Evolutionary conservation across 2,329 filamentous ascomycete genomes (phyloP).

Genomic region (Lasiodiplodia theobromae): DNA sequence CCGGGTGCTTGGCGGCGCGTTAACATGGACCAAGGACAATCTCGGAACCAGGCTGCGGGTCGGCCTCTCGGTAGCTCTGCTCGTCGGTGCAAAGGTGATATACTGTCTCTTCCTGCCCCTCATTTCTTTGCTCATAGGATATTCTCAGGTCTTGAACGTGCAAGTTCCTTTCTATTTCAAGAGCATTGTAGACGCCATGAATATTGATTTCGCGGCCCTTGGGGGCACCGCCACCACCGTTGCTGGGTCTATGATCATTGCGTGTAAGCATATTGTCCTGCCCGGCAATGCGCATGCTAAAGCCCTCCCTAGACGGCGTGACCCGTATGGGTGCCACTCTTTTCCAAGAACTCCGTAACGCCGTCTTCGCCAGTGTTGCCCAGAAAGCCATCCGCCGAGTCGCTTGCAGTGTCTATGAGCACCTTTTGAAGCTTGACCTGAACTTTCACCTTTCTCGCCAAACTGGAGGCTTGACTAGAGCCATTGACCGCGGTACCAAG

Average conservation of each 20-base stretch:
- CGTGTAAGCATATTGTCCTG: constrained; percentile 61
- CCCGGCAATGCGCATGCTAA: constrained; percentile 27
- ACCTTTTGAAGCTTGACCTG: constrained; percentile 85
- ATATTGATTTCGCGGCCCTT: constrained; percentile 84
- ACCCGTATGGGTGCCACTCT: constrained; percentile 87
- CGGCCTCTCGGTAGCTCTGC: constrained; percentile 78
- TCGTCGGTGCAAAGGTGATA: constrained; percentile 83
- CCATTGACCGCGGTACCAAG: constrained; percentile 96
- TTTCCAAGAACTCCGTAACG: constrained; percentile 93
- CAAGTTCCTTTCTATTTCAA: constrained; percentile 99
- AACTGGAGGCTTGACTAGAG: constrained; percentile 90
- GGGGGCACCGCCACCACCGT: constrained; percentile 91
- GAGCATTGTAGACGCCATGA: constrained; percentile 96
- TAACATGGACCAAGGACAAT: constrained; percentile 63
- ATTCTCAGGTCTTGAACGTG: constrained; percentile 77
- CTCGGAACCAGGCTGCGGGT: constrained; percentile 84
- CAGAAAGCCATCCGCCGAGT: constrained; percentile 95
- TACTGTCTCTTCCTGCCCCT: constrained; percentile 19
- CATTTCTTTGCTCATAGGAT: constrained; percentile 31
- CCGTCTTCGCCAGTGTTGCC: constrained; percentile 94
- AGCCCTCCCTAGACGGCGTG: constrained; percentile 68
- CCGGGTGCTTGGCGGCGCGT: background rate
- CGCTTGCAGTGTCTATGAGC: constrained; percentile 89
- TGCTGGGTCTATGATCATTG: constrained; percentile 90
- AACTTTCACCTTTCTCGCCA: constrained; percentile 94